These are phyloP conservation scores for Sanghuangporus sanghuang DNA, from an alignment of 1,284 basidiomycete species.

Conservation along the genomic window DNA sequence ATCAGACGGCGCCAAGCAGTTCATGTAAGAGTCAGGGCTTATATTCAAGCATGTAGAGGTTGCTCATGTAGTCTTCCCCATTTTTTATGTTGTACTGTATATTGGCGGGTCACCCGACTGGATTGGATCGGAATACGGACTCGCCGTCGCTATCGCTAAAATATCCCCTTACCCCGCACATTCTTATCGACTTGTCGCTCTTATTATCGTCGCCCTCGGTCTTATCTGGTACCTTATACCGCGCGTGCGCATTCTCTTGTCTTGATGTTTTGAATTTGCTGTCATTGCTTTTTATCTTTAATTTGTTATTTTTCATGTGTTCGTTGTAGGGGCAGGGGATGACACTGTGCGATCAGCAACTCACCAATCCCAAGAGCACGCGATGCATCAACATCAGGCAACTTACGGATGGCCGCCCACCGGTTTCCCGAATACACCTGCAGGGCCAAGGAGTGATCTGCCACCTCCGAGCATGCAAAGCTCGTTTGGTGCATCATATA, in stretches of 20 bases:
- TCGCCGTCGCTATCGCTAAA: neutral
- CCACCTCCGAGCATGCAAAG: slow-evolving; percentile 8
- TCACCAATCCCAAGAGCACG: neutral
- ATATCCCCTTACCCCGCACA: neutral
- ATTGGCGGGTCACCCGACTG: neutral
- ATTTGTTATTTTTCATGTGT: neutral
- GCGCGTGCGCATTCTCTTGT: slow-evolving; percentile 4
- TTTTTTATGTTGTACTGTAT: slow-evolving; percentile 4
- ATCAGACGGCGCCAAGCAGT: neutral
- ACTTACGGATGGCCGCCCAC: neutral
- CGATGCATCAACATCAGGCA: neutral
- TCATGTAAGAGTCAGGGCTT: slow-evolving; percentile 13
- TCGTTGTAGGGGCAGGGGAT: neutral
- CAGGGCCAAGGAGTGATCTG: neutral
- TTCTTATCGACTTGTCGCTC: neutral
- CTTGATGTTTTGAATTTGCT: neutral
- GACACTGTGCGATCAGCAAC: neutral
- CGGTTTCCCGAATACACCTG: neutral
- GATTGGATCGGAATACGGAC: neutral
- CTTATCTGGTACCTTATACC: neutral
- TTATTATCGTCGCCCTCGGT: neutral
- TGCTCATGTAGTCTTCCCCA: slow-evolving; percentile 9
- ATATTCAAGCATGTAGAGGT: slow-evolving; percentile 7
- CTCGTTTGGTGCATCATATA: slow-evolving; percentile 9
- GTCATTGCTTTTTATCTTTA: neutral